Evolutionary conservation across 2,329 filamentous ascomycete species (phyloP), one percentile per base, ranked within the genome.

Genomic region (Nothophoma quercina): DNA sequence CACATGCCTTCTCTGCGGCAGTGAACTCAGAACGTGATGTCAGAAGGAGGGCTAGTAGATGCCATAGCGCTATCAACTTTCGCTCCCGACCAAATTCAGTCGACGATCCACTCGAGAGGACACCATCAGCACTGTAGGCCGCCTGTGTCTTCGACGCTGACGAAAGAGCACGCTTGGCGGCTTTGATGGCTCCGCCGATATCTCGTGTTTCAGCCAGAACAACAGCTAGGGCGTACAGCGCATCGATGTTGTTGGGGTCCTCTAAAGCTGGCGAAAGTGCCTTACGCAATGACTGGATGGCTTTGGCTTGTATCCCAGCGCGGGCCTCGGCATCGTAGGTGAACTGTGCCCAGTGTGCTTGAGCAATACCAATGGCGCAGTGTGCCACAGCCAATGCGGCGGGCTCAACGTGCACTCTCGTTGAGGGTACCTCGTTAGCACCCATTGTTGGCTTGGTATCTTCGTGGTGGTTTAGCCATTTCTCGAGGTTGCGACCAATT

Each of bases 201-300:
- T 97, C 90, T 63, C 93, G 82, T 58, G 89, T 89, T 76, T 99
- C 93, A 0, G 93, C 92, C 26, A 96, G 82, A n/a, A 96, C 78
- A n/a, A 95, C 77, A 8, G 87, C 89, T 1, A 98, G 81, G 1
- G 90, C 87, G 69, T 93, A 97, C 5, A 93, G 81, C 33, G 89
- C 88, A 51, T 92, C 87, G 9, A 91, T 80, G 63, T 93, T 90
- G 42, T 86, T 81, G 18, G 85, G 79, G 34, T 86, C 83, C 30
- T 85, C 84, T 36, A 85, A 83, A 39, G 88, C 85, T 3, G 87
- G 84, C 1, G 85, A 84, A 15, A 96, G 75, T 7, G 91, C 89
- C 65, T 84, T 89, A 34, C 88, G 86, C 40, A 98, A 82, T 56
- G 86, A 88, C 58, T 86, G 83, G 29, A 95, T 86, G 2, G 93